Evolutionary conservation across 2,329 filamentous ascomycete genomes (phyloP), one percentile per base, ranked within the genome.

Genomic region (Botryotinia globosa): DNA sequence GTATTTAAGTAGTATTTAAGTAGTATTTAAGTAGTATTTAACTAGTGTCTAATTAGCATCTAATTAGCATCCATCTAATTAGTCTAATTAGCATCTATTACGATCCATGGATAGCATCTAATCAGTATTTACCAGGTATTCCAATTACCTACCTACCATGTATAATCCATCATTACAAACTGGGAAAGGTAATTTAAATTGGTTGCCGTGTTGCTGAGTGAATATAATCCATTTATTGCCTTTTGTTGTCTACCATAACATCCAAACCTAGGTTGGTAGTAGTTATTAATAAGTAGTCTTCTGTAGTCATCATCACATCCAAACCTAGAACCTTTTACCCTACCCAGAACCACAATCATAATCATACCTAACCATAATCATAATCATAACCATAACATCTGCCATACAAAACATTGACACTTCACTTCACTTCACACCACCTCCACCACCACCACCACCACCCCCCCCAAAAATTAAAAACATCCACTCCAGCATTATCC

Each of bases 161-260:
- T 20, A 68, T 14, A 9, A 29, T 42, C 10, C n/a, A 58, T 14
- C 16, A 4, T n/a, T 9, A 67, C n/a, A 12, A 64, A 45, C 62
- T 9, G 37, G 62, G 61, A 39, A 42, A 64, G 29, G 37, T 39
- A 29, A 37, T 25, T 54, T 29, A 48, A 32, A 54, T 34, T 29
- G 62, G 69, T 67, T 72, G 69, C 69, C 59, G 22, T 29, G 62
- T 66, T 72, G 69, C 62, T 72, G 22, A 37, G 62, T 66, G 69
- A 32, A 67, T 67, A 59, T 34, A 32, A 58, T 51, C 48, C n/a
- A n/a, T n/a, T n/a, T n/a, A n/a, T n/a, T n/a, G 42, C 42, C 70
- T 78, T 74, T 76, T 80, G 81, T 80, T 80, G 66, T 69, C 37
- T 29, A 59, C 69, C 69, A 71, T 48, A 72, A 72, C 69, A 72